Evolutionary conservation across 2,329 filamentous ascomycete species (phyloP).

Genomic region (Zymoseptoria ardabiliae): DNA sequence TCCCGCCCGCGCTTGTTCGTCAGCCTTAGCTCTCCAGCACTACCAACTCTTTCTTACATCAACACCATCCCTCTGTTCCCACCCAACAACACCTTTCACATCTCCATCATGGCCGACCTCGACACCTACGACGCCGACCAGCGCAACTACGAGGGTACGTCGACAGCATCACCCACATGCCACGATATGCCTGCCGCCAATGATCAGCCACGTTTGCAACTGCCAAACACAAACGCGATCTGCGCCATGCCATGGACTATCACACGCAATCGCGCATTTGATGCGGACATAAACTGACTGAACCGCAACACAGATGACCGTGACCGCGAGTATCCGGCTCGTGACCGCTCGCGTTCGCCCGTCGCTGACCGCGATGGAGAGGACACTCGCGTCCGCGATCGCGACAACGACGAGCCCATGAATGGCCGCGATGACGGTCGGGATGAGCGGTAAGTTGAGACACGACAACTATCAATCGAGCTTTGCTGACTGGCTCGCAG

Average conservation of each 20-base stretch:
- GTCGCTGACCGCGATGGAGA: slow-evolving; percentile 45
- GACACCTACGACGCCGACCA: slow-evolving; percentile 59
- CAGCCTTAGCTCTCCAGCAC: background rate
- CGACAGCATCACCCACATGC: background rate
- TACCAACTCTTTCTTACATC: background rate
- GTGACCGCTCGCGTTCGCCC: slow-evolving; percentile 60
- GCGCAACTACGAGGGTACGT: slow-evolving; percentile 59
- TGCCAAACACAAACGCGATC: background rate
- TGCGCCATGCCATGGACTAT: background rate
- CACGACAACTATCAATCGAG: slow-evolving; percentile 9
- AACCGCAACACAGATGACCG: slow-evolving; percentile 45
- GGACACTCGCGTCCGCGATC: slow-evolving; percentile 36
- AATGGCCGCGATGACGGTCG: slow-evolving; percentile 52
- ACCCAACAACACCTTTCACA: slow-evolving; percentile 3
- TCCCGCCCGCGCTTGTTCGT: background rate
- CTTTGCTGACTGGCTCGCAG: slow-evolving; percentile 7
- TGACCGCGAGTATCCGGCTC: slow-evolving; percentile 48
- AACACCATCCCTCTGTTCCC: background rate
- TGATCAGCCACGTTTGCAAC: background rate
- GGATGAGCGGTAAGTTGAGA: background rate
- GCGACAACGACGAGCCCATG: slow-evolving; percentile 52
- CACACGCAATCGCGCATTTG: background rate
- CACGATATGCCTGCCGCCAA: slow-evolving; percentile 8
- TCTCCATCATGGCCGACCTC: slow-evolving; percentile 40
- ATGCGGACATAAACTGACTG: slow-evolving; percentile 7